Evolutionary conservation across 2,329 filamentous ascomycete species (phyloP), one percentile per base, ranked within the genome.

Genomic region (Claviceps citrina): DNA sequence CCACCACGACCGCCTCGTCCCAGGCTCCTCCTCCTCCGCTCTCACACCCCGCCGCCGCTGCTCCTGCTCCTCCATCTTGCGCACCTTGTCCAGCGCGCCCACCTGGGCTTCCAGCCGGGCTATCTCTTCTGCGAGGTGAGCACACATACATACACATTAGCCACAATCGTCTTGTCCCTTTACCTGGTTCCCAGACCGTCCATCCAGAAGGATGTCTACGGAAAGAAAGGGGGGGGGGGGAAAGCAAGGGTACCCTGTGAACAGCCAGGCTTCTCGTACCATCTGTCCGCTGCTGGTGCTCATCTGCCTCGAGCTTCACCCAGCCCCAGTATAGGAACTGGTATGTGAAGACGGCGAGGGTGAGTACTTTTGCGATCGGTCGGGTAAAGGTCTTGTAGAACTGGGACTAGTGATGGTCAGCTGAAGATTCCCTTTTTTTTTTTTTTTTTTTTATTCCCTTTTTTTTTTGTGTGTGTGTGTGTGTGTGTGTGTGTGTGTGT

Each of bases 311-410:
- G 38, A 89, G 66, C 59, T 79, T 83, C 28, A 73, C 56, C 84
- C 84, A 91, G 12, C 62, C 63, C 64, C 74, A 84, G 61, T 87
- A 89, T 12, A 71, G 60, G n/a, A 82, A 51, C 60, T 91, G 84
- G 57, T 89, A 91, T 2, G 78, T 81, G 53, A 84, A 77, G 41
- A 86, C 71, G 40, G 84, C 81, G 53, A 81, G 70, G 28, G 89
- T 67, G 47, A 84, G 73, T 40, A 77, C 76, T 62, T 86, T 89
- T 39, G 74, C 70, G 34, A 89, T 66, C 3, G 84, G 82, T 2
- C 80, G 70, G 30, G 77, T 75, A 54, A 85, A 86, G 12, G 74
- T 76, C 54, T 75, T 78, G 66, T 85, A 89, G 62, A 87, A 87
- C 35, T 68, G 64, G 37, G 72, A 61, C 73, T 81, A 49, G 22